phyloP scores from a whole-genome alignment of 176 grass and related monocot species.

The sorghum (Sorghum bicolor) region DNA sequence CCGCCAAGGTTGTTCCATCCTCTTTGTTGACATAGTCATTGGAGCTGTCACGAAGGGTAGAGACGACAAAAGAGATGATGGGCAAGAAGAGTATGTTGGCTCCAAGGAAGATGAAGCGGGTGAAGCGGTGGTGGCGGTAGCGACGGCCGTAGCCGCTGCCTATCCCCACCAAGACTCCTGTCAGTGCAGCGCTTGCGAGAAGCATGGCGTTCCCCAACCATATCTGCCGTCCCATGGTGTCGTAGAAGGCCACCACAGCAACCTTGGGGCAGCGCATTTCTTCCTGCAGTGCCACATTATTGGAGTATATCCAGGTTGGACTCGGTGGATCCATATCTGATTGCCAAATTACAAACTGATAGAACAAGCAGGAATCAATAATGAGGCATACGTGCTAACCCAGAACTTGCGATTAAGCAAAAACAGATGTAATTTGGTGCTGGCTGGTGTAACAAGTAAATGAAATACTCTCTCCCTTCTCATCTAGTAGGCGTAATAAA shows the following conservation, averaged over 20 bases:
- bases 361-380: too few species aligned
- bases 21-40: background rate
- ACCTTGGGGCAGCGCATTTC: background rate
- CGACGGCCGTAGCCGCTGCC: background rate
- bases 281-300: background rate
- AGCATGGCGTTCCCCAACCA: background rate
- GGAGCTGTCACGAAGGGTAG: background rate
- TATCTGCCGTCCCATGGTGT: background rate
- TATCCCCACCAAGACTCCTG: background rate
- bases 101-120: background rate
- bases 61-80: background rate
- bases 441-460: too few species aligned
- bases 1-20: background rate
- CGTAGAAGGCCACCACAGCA: background rate
- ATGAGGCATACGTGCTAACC: too few species aligned
- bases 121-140: background rate
- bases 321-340: background rate
- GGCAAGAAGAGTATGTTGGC: slow-evolving; percentile 23
- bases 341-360: too few species aligned
- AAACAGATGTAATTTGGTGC: too few species aligned
- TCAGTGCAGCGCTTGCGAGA: background rate
- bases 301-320: background rate
- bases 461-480: too few species aligned
- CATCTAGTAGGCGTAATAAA: too few species aligned
- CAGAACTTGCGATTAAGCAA: too few species aligned